phyloP scores from a whole-genome alignment of 2,329 filamentous ascomycete genomes.

The Bipolaris oryzae region DNA sequence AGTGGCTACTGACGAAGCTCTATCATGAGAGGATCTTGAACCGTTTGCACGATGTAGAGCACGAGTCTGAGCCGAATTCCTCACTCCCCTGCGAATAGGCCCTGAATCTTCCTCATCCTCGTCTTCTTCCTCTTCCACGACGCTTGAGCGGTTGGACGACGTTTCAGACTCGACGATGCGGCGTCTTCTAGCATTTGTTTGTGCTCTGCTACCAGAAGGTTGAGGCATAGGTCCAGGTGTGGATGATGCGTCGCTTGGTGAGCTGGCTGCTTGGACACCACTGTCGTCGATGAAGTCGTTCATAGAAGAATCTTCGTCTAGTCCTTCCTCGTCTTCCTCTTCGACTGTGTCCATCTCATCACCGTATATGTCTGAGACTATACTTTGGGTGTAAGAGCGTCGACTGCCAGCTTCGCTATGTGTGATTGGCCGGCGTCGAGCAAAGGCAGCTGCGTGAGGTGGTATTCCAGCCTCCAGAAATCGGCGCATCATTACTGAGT shows the following conservation, averaged over 20 bases:
- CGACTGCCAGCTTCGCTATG: conserved; percentile 52
- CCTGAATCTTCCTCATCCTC: conserved; percentile 48
- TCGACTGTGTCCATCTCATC: conserved; percentile 53
- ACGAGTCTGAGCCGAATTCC: conserved; percentile 38
- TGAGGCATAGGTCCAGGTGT: conserved; percentile 41
- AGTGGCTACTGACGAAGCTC: conserved; percentile 44
- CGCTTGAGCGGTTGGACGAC: conserved; percentile 45
- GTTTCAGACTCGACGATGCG: conserved; percentile 50
- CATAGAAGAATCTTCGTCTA: conserved; percentile 50
- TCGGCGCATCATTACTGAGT: conserved; percentile 44
- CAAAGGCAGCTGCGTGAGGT: conserved; percentile 26
- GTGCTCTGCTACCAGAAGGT: conserved; percentile 29
- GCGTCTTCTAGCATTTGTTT: conserved; percentile 34
- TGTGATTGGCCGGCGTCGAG: conserved; percentile 43
- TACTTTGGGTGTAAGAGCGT: conserved; percentile 49
- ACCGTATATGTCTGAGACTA: conserved; percentile 48
- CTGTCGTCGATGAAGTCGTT: conserved; percentile 51
- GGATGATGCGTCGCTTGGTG: conserved; percentile 36
- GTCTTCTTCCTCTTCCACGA: conserved; percentile 41
- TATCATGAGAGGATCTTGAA: conserved; percentile 35
- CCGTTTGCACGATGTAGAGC: conserved; percentile 45
- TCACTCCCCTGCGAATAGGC: conserved; percentile 42
- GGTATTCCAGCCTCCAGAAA: conserved; percentile 39
- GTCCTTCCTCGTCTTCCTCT: conserved; percentile 51
- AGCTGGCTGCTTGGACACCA: conserved; percentile 29